Evolutionary conservation across 352 stramenopile genomes (phyloP).

Genomic region (Phytophthora colocasiae): DNA sequence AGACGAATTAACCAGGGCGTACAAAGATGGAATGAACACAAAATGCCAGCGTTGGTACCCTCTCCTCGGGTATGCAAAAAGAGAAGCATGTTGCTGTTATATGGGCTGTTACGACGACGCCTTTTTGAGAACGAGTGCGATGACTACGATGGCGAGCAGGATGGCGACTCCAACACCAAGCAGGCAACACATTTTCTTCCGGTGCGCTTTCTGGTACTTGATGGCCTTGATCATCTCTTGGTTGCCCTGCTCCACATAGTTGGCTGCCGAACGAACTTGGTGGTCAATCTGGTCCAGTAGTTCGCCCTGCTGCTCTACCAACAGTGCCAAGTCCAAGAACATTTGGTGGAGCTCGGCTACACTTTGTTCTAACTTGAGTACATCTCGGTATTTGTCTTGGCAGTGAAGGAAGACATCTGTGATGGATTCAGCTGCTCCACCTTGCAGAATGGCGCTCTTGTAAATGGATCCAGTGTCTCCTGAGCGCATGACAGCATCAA

Average conservation of each 20-base stretch:
- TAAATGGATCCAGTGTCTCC: slow-evolving; percentile 85
- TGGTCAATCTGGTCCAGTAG: slow-evolving; percentile 99
- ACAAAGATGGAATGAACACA: neutral
- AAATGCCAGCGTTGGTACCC: neutral
- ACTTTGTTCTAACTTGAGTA: slow-evolving; percentile 95
- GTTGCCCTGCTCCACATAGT: slow-evolving; percentile 98
- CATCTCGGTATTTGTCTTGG: slow-evolving; percentile 98
- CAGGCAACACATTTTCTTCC: slow-evolving; percentile 96
- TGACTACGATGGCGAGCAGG: slow-evolving; percentile 81
- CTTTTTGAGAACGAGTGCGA: slow-evolving; percentile 65
- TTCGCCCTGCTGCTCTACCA: slow-evolving; percentile 98
- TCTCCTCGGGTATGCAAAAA: slow-evolving; percentile 11
- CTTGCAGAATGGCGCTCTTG: slow-evolving; percentile 83
- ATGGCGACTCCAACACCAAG: slow-evolving; percentile 52
- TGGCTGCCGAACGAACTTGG: slow-evolving; percentile 92
- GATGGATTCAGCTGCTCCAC: slow-evolving; percentile 76
- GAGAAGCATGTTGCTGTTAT: slow-evolving; percentile 18
- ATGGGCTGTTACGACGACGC: slow-evolving; percentile 8
- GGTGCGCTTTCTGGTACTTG: slow-evolving; percentile 95
- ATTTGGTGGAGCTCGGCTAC: slow-evolving; percentile 99
- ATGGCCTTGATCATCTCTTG: slow-evolving; percentile 95
- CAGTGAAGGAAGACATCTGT: slow-evolving; percentile 95
- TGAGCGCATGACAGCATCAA: slow-evolving; percentile 96
- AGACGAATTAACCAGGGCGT: slow-evolving; percentile 10
- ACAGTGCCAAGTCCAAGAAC: slow-evolving; percentile 98